Percentiles rank a stretch among this genome's conserved stretches.
Evolutionary conservation across 2,329 filamentous ascomycete species (phyloP).

Genomic region (Phaeosphaeria sp.): DNA sequence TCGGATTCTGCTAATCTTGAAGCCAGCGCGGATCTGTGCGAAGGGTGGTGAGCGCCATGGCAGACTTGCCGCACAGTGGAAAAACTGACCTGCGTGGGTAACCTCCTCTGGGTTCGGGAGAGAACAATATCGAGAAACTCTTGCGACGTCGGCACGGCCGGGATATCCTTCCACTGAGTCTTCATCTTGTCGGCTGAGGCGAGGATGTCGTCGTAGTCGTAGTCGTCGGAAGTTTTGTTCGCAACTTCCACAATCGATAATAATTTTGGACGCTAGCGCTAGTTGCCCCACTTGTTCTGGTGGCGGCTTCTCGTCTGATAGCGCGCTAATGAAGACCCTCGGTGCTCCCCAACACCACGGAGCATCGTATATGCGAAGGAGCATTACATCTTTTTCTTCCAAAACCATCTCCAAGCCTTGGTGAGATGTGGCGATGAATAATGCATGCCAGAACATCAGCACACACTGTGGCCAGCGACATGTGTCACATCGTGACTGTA

Average conservation of each 20-base stretch:
- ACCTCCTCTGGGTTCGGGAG: constrained; percentile 80
- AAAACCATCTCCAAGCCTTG: no score
- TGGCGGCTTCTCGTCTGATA: neutral
- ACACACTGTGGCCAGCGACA: no score
- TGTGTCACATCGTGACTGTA: no score
- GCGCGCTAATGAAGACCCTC: neutral
- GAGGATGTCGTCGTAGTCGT: constrained; percentile 13
- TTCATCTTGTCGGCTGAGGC: constrained; percentile 40
- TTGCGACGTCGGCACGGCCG: constrained; percentile 86
- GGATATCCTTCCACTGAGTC: constrained; percentile 67
- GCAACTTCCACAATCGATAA: neutral
- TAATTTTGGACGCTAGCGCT: neutral
- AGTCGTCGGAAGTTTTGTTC: neutral
- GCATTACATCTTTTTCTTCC: no score
- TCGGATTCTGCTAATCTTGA: constrained; percentile 95
- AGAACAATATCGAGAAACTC: constrained; percentile 98
- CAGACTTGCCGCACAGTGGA: neutral
- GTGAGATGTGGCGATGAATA: no score
- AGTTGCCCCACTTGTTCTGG: neutral
- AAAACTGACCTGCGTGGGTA: constrained; percentile 83
- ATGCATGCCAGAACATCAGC: no score
- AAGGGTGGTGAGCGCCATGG: constrained; percentile 61
- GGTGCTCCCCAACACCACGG: no score
- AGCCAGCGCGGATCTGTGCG: constrained; percentile 96
- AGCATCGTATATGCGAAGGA: no score